Conservation (phyloP, 225 moss, liverwort and hornwort genomes). For the Pseudoscleropodium purum region DNA sequence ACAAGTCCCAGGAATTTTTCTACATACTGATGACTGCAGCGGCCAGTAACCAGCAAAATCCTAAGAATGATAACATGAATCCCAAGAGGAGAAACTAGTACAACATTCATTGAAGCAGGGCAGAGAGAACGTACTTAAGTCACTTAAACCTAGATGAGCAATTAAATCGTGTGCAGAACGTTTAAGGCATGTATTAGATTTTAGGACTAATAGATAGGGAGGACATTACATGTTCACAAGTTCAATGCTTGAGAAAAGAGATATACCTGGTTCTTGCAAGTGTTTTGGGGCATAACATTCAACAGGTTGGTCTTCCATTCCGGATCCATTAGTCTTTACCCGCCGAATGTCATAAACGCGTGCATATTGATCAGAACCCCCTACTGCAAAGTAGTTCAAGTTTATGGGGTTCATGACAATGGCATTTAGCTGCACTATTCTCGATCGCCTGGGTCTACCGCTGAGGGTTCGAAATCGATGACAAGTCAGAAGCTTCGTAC, state of each 20-base stretch:
- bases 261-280: conserved; percentile 42
- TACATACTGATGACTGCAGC: neutral
- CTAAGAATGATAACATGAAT: neutral
- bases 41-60: neutral
- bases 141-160: neutral
- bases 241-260: neutral
- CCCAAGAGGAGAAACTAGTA: neutral
- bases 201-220: neutral
- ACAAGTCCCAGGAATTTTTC: neutral
- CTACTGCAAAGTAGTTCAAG: conserved; percentile 72
- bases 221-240: neutral
- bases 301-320: conserved; percentile 56
- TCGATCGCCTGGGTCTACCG: conserved; percentile 31
- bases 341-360: conserved; percentile 75
- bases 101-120: neutral
- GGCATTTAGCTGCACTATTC: conserved; percentile 51
- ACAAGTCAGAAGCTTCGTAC: conserved; percentile 62
- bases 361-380: conserved; percentile 59
- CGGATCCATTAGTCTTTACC: conserved; percentile 27
- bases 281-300: conserved; percentile 68
- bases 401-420: conserved; percentile 82
- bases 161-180: neutral
- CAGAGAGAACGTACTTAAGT: neutral
- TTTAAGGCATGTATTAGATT: neutral
- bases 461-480: conserved; percentile 22